Conservation (phyloP, 1,284 basidiomycete species). For the Clitocybe nebularis region DNA sequence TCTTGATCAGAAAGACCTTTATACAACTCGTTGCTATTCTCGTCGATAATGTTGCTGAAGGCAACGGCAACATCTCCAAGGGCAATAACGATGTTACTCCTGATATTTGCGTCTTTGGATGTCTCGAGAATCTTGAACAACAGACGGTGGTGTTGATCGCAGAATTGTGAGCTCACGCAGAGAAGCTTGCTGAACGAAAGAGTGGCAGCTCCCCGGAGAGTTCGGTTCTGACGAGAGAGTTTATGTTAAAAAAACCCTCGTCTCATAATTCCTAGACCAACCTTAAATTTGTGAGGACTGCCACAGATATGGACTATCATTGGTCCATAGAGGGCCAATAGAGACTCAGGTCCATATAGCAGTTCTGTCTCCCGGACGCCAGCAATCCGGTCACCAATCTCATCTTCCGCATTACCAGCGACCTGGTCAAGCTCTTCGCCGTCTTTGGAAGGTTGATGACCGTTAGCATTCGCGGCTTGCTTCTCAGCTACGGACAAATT, state of each 20-base stretch:
- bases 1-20: slow-evolving; percentile 87
- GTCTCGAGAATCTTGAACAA: slow-evolving; percentile 94
- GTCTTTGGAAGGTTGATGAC: slow-evolving; percentile 51
- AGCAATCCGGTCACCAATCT: slow-evolving; percentile 91
- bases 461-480: slow-evolving; percentile 34
- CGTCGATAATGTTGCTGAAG: slow-evolving; percentile 94
- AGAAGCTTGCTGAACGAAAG: slow-evolving; percentile 95
- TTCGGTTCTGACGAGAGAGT: slow-evolving; percentile 64
- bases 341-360: slow-evolving; percentile 79
- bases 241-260: background rate
- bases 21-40: slow-evolving; percentile 95
- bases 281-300: slow-evolving; percentile 85
- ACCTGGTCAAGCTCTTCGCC: slow-evolving; percentile 94
- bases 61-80: slow-evolving; percentile 96
- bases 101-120: slow-evolving; percentile 84
- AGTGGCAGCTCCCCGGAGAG: slow-evolving; percentile 83
- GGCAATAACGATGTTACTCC: slow-evolving; percentile 95
- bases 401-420: slow-evolving; percentile 96
- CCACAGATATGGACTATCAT: slow-evolving; percentile 90
- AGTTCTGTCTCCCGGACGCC: slow-evolving; percentile 85
- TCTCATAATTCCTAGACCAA: slow-evolving; percentile 23
- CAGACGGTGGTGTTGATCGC: slow-evolving; percentile 84
- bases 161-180: slow-evolving; percentile 92
- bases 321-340: slow-evolving; percentile 85
- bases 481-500: slow-evolving; percentile 48